phyloP scores from a whole-genome alignment of 139 green algal genomes.

The Coccomyxa sp. region DNA sequence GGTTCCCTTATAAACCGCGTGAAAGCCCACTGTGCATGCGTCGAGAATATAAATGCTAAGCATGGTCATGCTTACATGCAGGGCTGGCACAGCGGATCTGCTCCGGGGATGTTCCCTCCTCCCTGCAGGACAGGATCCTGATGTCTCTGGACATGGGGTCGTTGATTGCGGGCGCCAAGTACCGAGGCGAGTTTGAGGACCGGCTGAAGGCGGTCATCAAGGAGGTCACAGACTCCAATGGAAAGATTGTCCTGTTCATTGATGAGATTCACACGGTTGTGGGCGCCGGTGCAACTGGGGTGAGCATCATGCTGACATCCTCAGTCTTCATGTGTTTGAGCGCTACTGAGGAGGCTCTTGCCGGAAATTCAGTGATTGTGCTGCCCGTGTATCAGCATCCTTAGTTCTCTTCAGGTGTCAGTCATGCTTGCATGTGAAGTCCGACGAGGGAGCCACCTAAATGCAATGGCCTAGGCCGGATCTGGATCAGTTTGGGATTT shows the following conservation, averaged over 20 bases:
- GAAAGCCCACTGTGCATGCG: no score
- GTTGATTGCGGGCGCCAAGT: conserved; percentile 97
- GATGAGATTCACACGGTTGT: conserved; percentile 98
- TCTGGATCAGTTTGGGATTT: no score
- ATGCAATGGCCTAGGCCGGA: no score
- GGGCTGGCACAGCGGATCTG: conserved; percentile 96
- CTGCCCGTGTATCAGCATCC: no score
- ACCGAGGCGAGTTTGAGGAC: conserved; percentile 98
- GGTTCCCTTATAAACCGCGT: no score
- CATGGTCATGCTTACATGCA: no score
- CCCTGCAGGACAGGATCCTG: conserved; percentile 77
- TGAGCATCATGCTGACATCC: background rate
- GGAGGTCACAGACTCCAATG: conserved; percentile 81
- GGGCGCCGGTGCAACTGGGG: conserved; percentile 49
- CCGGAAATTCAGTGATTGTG: background rate
- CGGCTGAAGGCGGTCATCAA: conserved; percentile 93
- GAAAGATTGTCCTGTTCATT: conserved; percentile 95
- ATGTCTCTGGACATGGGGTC: conserved; percentile 94
- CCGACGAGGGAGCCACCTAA: no score
- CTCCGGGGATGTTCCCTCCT: conserved; percentile 83
- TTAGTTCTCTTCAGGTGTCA: no score
- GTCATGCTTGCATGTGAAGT: no score
- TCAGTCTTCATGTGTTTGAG: no score
- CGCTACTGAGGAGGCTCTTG: no score
- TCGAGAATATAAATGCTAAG: no score